A percentile compares a stretch with the other conserved stretches of the same genome.
Evolutionary conservation across 2,329 filamentous ascomycete genomes (phyloP).

Genomic region (Blumeria hordei): DNA sequence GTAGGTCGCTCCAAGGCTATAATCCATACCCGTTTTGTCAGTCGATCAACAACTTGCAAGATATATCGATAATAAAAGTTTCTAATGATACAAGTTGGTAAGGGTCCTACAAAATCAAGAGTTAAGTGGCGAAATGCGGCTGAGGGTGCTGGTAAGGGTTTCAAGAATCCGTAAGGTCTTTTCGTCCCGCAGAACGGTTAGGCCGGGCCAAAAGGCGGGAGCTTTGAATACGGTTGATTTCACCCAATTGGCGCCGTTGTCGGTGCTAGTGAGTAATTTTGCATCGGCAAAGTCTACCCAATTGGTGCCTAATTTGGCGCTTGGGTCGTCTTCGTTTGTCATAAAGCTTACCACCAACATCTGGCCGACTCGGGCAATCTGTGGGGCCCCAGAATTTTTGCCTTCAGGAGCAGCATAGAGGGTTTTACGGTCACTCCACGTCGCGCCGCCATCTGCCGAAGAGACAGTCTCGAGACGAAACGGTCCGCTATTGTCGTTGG

Average conservation of each 20-base stretch:
- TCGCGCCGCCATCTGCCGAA: constrained; percentile 3
- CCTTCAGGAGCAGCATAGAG: neutral
- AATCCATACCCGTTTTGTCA: too few relatives aligned
- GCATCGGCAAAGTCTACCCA: neutral
- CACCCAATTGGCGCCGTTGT: neutral
- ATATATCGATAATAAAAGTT: too few relatives aligned
- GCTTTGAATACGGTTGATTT: neutral
- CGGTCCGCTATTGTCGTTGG: constrained; percentile 2
- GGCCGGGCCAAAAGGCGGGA: neutral
- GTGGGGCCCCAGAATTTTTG: constrained; percentile 4
- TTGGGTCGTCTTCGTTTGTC: constrained; percentile 3
- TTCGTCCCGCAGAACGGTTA: neutral
- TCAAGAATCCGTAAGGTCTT: too few relatives aligned
- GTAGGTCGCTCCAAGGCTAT: too few relatives aligned
- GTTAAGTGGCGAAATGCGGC: too few relatives aligned
- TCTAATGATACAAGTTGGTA: too few relatives aligned
- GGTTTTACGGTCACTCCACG: constrained; percentile 2
- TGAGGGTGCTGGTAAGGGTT: too few relatives aligned
- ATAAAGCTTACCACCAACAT: constrained; percentile 4
- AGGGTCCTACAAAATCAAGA: too few relatives aligned
- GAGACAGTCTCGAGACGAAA: neutral
- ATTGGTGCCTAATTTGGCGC: neutral
- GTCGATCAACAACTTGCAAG: too few relatives aligned
- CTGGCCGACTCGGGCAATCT: constrained; percentile 2
- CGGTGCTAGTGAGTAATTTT: neutral